A percentile compares a stretch with the other conserved stretches of the same genome.
phyloP scores from a whole-genome alignment of 345 rosid genomes.

The thale cress (Arabidopsis thaliana) region TAIR10.1 NC_003076.8:8733001-8733500 shows the following conservation, averaged over 20 bases:
- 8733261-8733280: not conserved
- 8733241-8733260: not conserved
- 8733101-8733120: not conserved
- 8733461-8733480: too few relatives aligned
- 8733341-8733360: too few relatives aligned
- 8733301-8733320: not conserved
- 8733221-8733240: not conserved
- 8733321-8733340: constrained; percentile 6
- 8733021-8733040: constrained; percentile 53
- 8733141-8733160: constrained; percentile 26
- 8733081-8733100: constrained; percentile 6
- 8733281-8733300: too few relatives aligned
- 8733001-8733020: constrained; percentile 28
- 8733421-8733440: too few relatives aligned
- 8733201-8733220: constrained; percentile 8
- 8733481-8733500: too few relatives aligned
- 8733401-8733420: too few relatives aligned
- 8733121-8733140: constrained; percentile 12
- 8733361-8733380: too few relatives aligned
- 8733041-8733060: constrained; percentile 64
- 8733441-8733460: too few relatives aligned
- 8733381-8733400: too few relatives aligned
- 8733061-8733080: constrained; percentile 36
- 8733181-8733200: constrained; percentile 34
- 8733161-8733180: constrained; percentile 26